Conservation (phyloP, 2,329 filamentous ascomycete species). For the Pseudopithomyces maydicus region DNA sequence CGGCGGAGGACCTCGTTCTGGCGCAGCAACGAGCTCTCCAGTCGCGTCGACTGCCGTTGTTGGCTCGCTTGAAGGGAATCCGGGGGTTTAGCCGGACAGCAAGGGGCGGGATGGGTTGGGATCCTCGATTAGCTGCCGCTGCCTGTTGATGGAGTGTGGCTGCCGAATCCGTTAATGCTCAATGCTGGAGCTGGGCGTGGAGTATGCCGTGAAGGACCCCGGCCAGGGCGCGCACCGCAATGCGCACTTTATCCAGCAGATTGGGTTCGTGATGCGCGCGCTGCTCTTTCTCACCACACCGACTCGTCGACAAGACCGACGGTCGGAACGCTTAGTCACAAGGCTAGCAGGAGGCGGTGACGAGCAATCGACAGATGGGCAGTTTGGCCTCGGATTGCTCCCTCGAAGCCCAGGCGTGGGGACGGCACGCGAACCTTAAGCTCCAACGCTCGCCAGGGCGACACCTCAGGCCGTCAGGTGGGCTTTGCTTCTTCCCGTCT, state of each 20-base stretch:
- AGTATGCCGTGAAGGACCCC: conserved; percentile 16
- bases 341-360: conserved; percentile 8
- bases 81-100: conserved; percentile 45
- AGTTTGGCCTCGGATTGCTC: not conserved
- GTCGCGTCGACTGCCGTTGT: conserved; percentile 38
- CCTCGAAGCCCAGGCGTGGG: conserved; percentile 2
- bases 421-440: conserved; percentile 25
- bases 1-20: conserved; percentile 11
- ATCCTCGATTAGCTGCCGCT: conserved; percentile 46
- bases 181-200: conserved; percentile 15
- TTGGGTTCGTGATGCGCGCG: conserved; percentile 25
- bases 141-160: conserved; percentile 34
- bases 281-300: conserved; percentile 19
- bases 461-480: conserved; percentile 30
- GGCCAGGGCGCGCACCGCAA: conserved; percentile 20
- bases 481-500: conserved; percentile 47
- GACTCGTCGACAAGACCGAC: conserved; percentile 15
- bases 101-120: conserved; percentile 27
- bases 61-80: conserved; percentile 45
- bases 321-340: conserved; percentile 15
- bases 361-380: not conserved
- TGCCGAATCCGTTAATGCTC: conserved; percentile 33
- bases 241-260: conserved; percentile 38
- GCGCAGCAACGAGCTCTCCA: conserved; percentile 19
- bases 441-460: conserved; percentile 35